phyloP scores from a whole-genome alignment of 177 flowering plant genomes.

The Tripterygium wilfordii region DNA sequence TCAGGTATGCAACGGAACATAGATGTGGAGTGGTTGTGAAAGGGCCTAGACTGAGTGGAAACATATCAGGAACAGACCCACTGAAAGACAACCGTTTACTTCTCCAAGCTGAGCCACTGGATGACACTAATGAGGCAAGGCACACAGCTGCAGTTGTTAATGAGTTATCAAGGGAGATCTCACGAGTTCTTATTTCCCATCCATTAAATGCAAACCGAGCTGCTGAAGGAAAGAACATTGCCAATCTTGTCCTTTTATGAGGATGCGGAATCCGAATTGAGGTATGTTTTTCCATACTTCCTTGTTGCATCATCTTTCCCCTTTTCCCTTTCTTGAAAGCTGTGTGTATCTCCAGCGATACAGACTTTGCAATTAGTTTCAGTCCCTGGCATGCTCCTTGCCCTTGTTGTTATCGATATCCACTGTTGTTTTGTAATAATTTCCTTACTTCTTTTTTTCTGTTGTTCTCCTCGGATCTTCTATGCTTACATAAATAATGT shows the following conservation, averaged over 20 bases:
- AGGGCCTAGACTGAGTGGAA: slow-evolving; percentile 90
- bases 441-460: no score
- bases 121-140: slow-evolving; percentile 83
- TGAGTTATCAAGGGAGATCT: slow-evolving; percentile 86
- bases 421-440: no score
- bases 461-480: no score
- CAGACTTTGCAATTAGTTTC: no score
- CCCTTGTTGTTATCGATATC: no score
- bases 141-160: slow-evolving; percentile 84
- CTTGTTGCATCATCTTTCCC: background rate
- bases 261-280: slow-evolving; percentile 95
- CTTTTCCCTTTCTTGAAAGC: no score
- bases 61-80: slow-evolving; percentile 98
- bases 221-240: slow-evolving; percentile 81
- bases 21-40: slow-evolving; percentile 98
- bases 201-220: slow-evolving; percentile 71
- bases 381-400: no score
- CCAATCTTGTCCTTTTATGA: slow-evolving; percentile 87
- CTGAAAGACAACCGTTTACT: slow-evolving; percentile 86
- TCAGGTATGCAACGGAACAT: slow-evolving; percentile 96
- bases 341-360: no score
- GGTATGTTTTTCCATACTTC: slow-evolving; percentile 29
- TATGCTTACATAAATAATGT: no score
- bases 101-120: slow-evolving; percentile 73
- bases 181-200: slow-evolving; percentile 67